Evolutionary conservation across 768 basidiomycete species (phyloP), one percentile per base, ranked within the genome.

Genomic region (Tylopilus rubrobrunneus): DNA sequence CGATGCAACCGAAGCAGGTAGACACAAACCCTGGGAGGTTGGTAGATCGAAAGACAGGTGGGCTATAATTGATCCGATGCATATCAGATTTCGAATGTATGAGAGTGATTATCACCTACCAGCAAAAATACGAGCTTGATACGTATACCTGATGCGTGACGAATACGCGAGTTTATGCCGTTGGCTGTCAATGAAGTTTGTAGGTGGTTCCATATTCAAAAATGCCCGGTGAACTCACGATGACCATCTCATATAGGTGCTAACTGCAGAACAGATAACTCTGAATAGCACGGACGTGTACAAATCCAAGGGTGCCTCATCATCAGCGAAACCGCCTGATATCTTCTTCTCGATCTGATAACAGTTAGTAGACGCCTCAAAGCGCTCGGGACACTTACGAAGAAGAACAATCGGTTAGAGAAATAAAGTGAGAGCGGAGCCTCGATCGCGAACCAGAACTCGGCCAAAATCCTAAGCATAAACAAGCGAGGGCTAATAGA

Each of bases 281-380:
- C 48, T 57, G 25, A 43, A 45, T 27, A 57, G 42, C 7, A 37
- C 51, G 7, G 67, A 57, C 31, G 45, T 52, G 19, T 53, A 58
- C 25, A 67, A 15, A 34, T 14, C 34, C 11, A 15, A 42, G 7
- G 43, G 19, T 23, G 41, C 36, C 15, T 41, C 39, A 9, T 40
- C 37, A 27, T 46, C 17, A 14, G 19, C 10, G 5, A 27, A 25
- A 15, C 51, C 52, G 41, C 51, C 47, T 5, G 45, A 45, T 27
- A 67, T 37, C 23, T 52, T 52, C 12, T 37, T 57, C 27, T 68
- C 67, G 8, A 68, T 67, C 66, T 68, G 23, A 14, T 9, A 28
- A 19, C 17, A n/a, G 21, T 57, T 21, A 53, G 36, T 15, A 37
- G 15, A 11, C 4, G 49, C 4, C 19, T 17, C 8, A 7, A 25